A percentile compares a stretch with the other conserved stretches of the same genome.
Evolutionary conservation across 129 eudicot species (phyloP).

Genomic region (Apium graveolens): DNA sequence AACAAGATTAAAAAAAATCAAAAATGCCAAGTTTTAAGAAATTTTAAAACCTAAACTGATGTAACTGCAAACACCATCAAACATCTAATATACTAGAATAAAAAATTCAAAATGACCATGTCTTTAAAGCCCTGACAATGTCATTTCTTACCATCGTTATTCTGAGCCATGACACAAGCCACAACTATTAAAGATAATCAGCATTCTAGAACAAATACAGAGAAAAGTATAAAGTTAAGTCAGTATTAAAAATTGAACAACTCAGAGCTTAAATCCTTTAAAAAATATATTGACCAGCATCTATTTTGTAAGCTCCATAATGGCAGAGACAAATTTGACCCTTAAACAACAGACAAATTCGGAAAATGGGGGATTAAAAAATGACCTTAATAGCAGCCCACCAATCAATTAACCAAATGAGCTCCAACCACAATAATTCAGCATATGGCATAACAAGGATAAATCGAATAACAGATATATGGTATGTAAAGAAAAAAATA

Average conservation of each 20-base stretch:
- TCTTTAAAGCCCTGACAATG: not conserved
- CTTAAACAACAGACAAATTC: no score
- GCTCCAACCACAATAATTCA: no score
- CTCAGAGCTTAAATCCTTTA: not conserved
- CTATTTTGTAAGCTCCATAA: slow-evolving; percentile 81
- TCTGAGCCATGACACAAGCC: slow-evolving; percentile 1
- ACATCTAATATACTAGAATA: not conserved
- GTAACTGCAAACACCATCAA: no score
- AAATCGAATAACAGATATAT: no score
- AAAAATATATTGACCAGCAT: not conserved
- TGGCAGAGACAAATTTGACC: slow-evolving; percentile 87
- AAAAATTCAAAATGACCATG: not conserved
- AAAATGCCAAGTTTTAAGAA: no score
- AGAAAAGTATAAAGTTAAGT: slow-evolving; percentile 7
- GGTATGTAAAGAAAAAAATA: no score
- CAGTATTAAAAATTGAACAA: not conserved
- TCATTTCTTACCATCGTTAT: not conserved
- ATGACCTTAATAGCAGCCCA: no score
- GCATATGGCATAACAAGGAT: no score
- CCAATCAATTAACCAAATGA: no score
- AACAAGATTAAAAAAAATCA: no score
- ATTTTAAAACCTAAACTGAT: no score
- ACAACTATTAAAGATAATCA: not conserved
- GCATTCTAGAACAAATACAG: slow-evolving; percentile 15
- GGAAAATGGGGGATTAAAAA: no score